A percentile compares a stretch with the other conserved stretches of the same genome.
These are phyloP conservation scores for Leucocoprinus birnbaumii DNA, from an alignment of 768 basidiomycete species.

Conservation along the genomic window DNA sequence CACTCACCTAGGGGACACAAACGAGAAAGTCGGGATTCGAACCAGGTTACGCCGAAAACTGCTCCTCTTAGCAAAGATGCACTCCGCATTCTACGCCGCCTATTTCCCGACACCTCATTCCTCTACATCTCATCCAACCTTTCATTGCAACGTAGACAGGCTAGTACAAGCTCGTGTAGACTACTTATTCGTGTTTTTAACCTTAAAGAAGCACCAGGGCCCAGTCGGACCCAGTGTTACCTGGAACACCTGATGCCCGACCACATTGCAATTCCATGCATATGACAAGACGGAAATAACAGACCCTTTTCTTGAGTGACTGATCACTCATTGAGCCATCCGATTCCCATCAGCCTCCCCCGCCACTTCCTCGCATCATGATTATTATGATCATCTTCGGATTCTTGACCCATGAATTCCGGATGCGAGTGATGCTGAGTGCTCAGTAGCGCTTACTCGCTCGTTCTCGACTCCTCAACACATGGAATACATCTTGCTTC, in stretches of 20 bases:
- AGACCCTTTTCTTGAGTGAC: background rate
- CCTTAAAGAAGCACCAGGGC: too few species aligned
- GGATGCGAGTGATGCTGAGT: background rate
- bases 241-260: background rate
- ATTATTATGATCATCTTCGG: background rate
- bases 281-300: background rate
- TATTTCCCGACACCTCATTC: background rate
- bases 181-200: too few species aligned
- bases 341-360: background rate
- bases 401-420: conserved; percentile 1
- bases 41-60: background rate
- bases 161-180: too few species aligned
- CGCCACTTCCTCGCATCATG: background rate
- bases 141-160: background rate
- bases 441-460: background rate
- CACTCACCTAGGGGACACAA: background rate
- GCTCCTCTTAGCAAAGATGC: conserved; percentile 9
- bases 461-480: background rate
- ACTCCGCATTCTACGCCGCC: background rate
- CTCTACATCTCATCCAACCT: background rate
- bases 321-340: background rate
- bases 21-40: too few species aligned
- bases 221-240: background rate
- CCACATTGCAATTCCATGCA: background rate
- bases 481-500: background rate